A percentile compares a stretch with the other conserved stretches of the same genome.
These are phyloP conservation scores for Clarireedia paspali DNA, from an alignment of 2,329 filamentous ascomycete genomes.

Conservation along the genomic window DNA sequence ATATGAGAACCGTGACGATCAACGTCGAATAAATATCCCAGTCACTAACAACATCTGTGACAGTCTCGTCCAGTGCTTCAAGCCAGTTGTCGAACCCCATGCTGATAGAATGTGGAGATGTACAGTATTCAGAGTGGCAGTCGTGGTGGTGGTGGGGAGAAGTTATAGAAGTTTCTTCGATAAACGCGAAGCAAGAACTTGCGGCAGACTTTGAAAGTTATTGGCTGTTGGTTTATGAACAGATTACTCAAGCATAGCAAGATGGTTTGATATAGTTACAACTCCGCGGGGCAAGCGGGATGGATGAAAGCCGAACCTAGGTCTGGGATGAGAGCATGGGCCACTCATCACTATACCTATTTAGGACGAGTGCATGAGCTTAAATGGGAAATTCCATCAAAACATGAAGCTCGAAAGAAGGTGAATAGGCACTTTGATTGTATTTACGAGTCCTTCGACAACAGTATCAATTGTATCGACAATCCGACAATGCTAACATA, in stretches of 20 bases:
- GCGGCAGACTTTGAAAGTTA: not conserved
- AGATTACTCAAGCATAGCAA: not conserved
- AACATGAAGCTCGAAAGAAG: slow-evolving; percentile 11
- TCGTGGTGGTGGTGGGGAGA: too few species aligned
- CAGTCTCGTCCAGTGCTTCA: slow-evolving; percentile 61
- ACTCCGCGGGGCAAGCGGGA: not conserved
- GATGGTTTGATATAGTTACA: not conserved
- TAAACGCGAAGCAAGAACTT: not conserved
- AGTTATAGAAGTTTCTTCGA: not conserved
- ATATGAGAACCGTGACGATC: slow-evolving; percentile 58
- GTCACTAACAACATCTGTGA: slow-evolving; percentile 63
- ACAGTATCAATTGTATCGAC: slow-evolving; percentile 6
- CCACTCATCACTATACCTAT: not conserved
- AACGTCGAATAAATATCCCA: slow-evolving; percentile 78
- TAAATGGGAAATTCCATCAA: slow-evolving; percentile 2
- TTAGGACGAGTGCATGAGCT: not conserved
- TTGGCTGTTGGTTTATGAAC: not conserved
- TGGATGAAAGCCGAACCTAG: not conserved
- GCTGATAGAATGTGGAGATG: slow-evolving; percentile 7
- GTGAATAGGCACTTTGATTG: slow-evolving; percentile 1
- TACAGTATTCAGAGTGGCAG: not conserved
- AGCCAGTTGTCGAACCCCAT: slow-evolving; percentile 43
- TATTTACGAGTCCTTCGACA: not conserved
- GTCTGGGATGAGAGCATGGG: not conserved
- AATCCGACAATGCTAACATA: slow-evolving; percentile 19